These are phyloP conservation scores for Ceraceosorus bombacis DNA, from an alignment of 1,284 basidiomycete genomes.

Conservation along the genomic window DNA sequence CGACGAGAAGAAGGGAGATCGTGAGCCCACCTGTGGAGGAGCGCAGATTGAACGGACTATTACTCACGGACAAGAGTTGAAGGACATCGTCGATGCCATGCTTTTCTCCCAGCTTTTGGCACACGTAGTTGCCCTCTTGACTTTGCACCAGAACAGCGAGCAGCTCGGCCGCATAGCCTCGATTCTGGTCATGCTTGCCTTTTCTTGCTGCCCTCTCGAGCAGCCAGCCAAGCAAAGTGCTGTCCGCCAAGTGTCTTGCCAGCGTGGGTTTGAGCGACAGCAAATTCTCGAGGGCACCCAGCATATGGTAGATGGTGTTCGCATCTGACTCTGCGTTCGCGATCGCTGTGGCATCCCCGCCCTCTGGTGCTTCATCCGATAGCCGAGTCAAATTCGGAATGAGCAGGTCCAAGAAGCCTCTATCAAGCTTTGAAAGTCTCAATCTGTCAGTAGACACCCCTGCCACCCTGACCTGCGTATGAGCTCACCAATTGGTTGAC, in stretches of 20 bases:
- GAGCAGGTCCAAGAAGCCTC: conserved; percentile 76
- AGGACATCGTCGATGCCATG: conserved; percentile 74
- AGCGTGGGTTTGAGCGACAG: conserved; percentile 73
- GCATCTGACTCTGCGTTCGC: conserved; percentile 28
- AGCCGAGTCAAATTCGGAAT: conserved; percentile 68
- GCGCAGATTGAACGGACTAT: background rate
- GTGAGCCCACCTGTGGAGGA: conserved; percentile 3
- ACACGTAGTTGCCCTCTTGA: conserved; percentile 8
- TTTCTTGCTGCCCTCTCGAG: conserved; percentile 63
- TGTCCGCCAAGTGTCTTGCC: conserved; percentile 58
- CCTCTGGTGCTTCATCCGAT: conserved; percentile 18
- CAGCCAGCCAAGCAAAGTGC: conserved; percentile 69
- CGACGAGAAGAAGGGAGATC: background rate
- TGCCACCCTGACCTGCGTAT: background rate
- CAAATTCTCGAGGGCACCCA: conserved; percentile 83
- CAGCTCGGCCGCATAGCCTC: conserved; percentile 54
- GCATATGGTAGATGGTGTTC: conserved; percentile 36
- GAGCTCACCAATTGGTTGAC: conserved; percentile 9
- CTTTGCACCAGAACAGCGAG: conserved; percentile 75
- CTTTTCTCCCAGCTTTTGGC: conserved; percentile 46
- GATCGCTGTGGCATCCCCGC: conserved; percentile 7
- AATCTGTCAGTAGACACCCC: background rate
- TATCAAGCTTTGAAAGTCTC: conserved; percentile 55
- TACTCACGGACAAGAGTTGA: conserved; percentile 65
- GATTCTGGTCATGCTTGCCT: conserved; percentile 41